A percentile compares a stretch with the other conserved stretches of the same genome.
phyloP scores from a whole-genome alignment of 176 grass and related monocot genomes.

The Poa pratensis region DNA sequence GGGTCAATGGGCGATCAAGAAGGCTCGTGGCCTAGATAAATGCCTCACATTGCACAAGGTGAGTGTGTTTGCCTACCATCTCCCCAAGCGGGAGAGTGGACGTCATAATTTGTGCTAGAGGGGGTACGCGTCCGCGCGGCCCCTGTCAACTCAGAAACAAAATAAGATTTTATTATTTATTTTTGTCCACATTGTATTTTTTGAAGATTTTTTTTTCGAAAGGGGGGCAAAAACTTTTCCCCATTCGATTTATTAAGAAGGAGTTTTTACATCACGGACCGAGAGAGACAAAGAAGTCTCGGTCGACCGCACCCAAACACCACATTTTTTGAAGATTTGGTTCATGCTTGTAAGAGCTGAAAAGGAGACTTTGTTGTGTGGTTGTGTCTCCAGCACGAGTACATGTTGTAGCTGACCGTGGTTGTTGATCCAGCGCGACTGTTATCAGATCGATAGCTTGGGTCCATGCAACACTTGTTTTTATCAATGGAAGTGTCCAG shows the following conservation, averaged over 20 bases:
- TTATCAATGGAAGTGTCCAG: not conserved
- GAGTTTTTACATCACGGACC: no score
- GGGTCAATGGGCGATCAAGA: not conserved
- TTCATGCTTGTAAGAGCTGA: no score
- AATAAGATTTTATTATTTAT: not conserved
- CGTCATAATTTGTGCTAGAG: slow-evolving; percentile 62
- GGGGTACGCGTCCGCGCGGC: slow-evolving; percentile 64
- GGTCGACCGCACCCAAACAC: no score
- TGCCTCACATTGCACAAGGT: slow-evolving; percentile 16
- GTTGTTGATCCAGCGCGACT: no score
- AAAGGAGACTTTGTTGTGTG: no score
- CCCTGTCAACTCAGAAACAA: not conserved
- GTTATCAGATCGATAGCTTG: not conserved
- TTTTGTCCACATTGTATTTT: not conserved
- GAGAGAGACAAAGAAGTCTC: no score
- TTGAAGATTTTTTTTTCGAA: no score
- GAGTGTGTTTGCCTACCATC: slow-evolving; percentile 38
- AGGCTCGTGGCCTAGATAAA: not conserved
- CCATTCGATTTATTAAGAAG: no score
- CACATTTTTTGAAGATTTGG: no score
- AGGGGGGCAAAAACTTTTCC: no score
- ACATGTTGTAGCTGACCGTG: no score
- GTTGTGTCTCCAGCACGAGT: no score
- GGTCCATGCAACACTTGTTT: not conserved
- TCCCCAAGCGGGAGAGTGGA: slow-evolving; percentile 53